phyloP scores from a whole-genome alignment of 2,329 filamentous ascomycete genomes.

The Cladosporium halotolerans region DNA sequence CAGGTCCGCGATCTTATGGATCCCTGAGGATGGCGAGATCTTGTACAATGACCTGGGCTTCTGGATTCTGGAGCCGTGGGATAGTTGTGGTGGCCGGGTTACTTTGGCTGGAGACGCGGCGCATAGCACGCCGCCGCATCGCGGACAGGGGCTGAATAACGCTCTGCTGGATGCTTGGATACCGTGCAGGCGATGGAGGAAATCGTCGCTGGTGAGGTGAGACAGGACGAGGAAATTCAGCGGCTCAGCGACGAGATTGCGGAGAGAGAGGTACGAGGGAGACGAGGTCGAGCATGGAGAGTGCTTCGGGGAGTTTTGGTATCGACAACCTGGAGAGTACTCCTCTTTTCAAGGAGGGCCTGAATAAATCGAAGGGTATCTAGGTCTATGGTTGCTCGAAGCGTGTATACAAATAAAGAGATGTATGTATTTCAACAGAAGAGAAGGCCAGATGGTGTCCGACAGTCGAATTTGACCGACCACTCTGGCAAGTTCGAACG shows the following conservation, averaged over 20 bases:
- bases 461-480: no score
- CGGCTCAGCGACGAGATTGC: background rate
- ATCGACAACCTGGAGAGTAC: background rate
- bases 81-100: no score
- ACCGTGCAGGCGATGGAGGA: background rate
- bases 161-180: background rate
- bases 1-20: no score
- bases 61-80: no score
- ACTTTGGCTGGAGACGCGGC: no score
- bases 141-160: background rate
- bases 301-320: background rate
- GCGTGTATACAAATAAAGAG: no score
- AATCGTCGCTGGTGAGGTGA: background rate
- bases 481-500: no score
- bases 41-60: no score
- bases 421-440: no score
- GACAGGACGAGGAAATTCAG: background rate
- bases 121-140: background rate
- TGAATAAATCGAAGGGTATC: background rate
- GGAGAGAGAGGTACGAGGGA: background rate
- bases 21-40: no score
- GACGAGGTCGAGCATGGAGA: background rate
- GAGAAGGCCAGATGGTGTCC: no score
- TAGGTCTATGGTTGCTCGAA: no score
- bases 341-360: background rate